Base-by-base conservation (phyloP, 2,329 filamentous ascomycete genomes). In the Aspergillus quadrilineatus region DNA sequence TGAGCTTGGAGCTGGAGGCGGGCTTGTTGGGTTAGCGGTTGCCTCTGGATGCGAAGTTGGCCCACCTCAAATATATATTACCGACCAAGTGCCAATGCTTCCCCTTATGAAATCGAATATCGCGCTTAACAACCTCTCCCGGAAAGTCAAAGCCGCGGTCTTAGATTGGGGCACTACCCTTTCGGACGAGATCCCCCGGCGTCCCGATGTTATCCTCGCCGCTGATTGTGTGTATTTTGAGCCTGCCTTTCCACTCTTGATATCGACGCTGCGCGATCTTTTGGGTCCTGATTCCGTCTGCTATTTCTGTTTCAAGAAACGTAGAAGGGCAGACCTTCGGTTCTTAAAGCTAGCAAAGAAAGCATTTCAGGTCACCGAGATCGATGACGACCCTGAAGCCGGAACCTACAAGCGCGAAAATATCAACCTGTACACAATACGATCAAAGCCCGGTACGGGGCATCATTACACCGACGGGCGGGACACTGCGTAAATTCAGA, bases 181-280 rank as follows among this genome's bases (percentile, higher is more conserved):
- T 53, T 73, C 56, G 52, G 65, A 55, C 60, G 78, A 50, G 34
- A 70, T 77, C 34, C 73, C 73, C 22, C 52, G 62, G 80, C 53
- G 79, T 80, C 90, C 92, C 15, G 86, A 92, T 66, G 80, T 96
- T 54, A 86, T 99, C 55, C 82, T 97, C n/a, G 94, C 94, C 3
- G 93, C 92, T 41, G 94, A 97, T 73, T 97, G 93, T 75, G 92
- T 96, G 48, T 99, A 97, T 78, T 96, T 96, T 73, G 94, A 97
- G 74, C 92, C 93, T 2, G 90, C 94, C 1, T 97, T 97, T 69
- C 92, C 93, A 30, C 80, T 97, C 34, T 82, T 99, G 46, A 82
- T 94, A 68, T 78, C 85, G 61, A 97, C 93, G 5, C 77, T 97
- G 62, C 79, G 83, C 57, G 85, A 89, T 60, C 79, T 97, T 47